Base-by-base conservation (phyloP, 805 yeast species). In the Metschnikowia kunwiensis region DNA sequence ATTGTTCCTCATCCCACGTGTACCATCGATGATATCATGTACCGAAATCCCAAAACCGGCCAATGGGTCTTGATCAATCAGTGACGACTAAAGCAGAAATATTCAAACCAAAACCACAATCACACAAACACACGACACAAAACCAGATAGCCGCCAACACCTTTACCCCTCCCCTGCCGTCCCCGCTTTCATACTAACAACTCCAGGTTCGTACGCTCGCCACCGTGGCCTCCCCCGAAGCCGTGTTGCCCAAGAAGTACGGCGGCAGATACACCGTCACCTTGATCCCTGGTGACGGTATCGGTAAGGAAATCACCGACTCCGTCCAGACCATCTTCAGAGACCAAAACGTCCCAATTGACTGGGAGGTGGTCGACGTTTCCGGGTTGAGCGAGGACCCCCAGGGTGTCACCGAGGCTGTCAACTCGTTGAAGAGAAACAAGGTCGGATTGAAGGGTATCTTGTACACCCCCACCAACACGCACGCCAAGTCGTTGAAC, bases 361-460 rank as follows among this genome's bases (percentile, higher is more conserved):
- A 88, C 53, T 93, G 93, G 84, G 97, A 93, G 65, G 60, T 63
- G 24, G 63, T 68, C 32, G 71, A 68, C 28, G 72, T 68, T 21
- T 62, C 70, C 41, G 72, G 51, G 30, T 43, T 46, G 46, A 34
- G 39, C 36, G 55, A 51, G 36, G 84, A 84, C 51, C 42, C 38
- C 22, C 49, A 46, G 30, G 79, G 80, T 52, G 86, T 87, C 55
- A 74, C 76, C 51, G 87, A 82, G 63, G 96, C 96, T 39, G 89
- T 93, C 46, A 77, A 80, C 50, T 87, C 97, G 14, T 73, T 91
- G 57, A 86, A 88, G 74, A 84, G 96, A 77, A 91, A 91, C 76
- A 89, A 88, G 72, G 86, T 93, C 56, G 98, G 97, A 60, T 77
- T 91, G 55, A 93, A 91, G 73, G 97, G 97, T 66, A 86, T 91